Evolutionary conservation across 2,329 filamentous ascomycete species (phyloP).

Genomic region (Geosmithia putterillii): DNA sequence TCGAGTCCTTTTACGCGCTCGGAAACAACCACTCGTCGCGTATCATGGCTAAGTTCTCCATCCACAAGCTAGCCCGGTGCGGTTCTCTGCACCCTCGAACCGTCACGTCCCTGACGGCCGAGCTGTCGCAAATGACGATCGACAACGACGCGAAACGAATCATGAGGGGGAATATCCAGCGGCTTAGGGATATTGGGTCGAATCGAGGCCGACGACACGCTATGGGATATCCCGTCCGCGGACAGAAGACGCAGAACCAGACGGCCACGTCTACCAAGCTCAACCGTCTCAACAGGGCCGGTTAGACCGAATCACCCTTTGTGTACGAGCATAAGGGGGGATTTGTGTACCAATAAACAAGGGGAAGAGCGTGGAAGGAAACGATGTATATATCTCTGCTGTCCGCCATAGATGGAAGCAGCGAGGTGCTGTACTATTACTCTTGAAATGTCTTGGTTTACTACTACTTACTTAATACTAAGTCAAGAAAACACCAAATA

Average conservation of each 20-base stretch:
- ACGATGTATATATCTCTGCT: not conserved
- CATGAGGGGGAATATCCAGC: conserved; percentile 72
- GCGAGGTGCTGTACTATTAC: not conserved
- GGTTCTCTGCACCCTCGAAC: conserved; percentile 64
- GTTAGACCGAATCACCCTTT: not conserved
- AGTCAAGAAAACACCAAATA: not conserved
- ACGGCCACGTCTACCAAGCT: conserved; percentile 48
- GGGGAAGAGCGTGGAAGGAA: not conserved
- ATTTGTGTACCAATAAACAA: not conserved
- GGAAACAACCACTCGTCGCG: conserved; percentile 57
- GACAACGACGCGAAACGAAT: conserved; percentile 76
- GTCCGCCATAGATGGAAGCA: not conserved
- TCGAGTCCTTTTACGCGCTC: conserved; percentile 79
- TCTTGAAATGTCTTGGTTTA: too few relatives aligned
- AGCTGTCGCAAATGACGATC: conserved; percentile 84
- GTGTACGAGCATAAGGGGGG: not conserved
- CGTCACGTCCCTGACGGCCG: conserved; percentile 68
- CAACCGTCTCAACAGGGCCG: conserved; percentile 36
- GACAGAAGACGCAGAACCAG: conserved; percentile 76
- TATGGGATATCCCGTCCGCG: conserved; percentile 81
- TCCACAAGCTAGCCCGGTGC: conserved; percentile 72
- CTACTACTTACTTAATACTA: not conserved
- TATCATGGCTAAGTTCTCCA: conserved; percentile 79
- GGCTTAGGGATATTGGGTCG: conserved; percentile 80
- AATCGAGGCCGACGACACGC: conserved; percentile 86